phyloP scores from a whole-genome alignment of 495 filamentous ascomycete species.

The Amorphotheca resinae region DNA sequence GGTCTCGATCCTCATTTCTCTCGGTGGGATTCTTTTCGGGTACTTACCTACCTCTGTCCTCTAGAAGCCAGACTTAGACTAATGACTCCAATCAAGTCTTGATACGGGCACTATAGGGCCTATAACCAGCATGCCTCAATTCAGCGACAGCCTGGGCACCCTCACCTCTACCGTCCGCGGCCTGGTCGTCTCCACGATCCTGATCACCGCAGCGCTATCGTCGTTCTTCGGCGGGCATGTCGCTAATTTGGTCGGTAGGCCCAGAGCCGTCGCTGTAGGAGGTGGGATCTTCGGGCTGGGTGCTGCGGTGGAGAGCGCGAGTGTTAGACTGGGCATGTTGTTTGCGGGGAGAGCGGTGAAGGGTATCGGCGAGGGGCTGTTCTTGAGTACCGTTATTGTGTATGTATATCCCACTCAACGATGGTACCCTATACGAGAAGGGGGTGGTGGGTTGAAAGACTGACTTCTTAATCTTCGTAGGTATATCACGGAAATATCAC shows the following conservation, averaged over 20 bases:
- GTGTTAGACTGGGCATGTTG: slow-evolving; percentile 38
- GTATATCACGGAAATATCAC: slow-evolving; percentile 52
- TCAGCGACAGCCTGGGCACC: slow-evolving; percentile 34
- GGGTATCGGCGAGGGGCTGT: slow-evolving; percentile 48
- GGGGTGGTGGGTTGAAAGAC: no score
- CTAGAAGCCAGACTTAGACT: background rate
- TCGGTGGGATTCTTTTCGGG: slow-evolving; percentile 16
- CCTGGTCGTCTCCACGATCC: slow-evolving; percentile 49
- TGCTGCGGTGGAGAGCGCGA: slow-evolving; percentile 33
- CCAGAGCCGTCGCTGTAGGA: slow-evolving; percentile 39
- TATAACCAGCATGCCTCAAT: slow-evolving; percentile 47
- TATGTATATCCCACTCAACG: slow-evolving; percentile 6
- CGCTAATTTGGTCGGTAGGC: slow-evolving; percentile 46
- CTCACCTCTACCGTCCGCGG: slow-evolving; percentile 45
- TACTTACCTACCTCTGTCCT: background rate
- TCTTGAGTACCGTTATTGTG: slow-evolving; percentile 42
- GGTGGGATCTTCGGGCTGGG: slow-evolving; percentile 42
- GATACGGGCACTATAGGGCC: slow-evolving; percentile 55
- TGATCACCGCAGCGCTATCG: slow-evolving; percentile 48
- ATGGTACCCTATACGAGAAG: no score
- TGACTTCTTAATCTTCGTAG: no score
- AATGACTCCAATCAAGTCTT: slow-evolving; percentile 8
- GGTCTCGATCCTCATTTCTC: slow-evolving; percentile 9
- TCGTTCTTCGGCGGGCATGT: slow-evolving; percentile 51
- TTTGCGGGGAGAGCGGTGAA: slow-evolving; percentile 41